Conservation (phyloP, 768 basidiomycete genomes). For the Mycena rebaudengoi region DNA sequence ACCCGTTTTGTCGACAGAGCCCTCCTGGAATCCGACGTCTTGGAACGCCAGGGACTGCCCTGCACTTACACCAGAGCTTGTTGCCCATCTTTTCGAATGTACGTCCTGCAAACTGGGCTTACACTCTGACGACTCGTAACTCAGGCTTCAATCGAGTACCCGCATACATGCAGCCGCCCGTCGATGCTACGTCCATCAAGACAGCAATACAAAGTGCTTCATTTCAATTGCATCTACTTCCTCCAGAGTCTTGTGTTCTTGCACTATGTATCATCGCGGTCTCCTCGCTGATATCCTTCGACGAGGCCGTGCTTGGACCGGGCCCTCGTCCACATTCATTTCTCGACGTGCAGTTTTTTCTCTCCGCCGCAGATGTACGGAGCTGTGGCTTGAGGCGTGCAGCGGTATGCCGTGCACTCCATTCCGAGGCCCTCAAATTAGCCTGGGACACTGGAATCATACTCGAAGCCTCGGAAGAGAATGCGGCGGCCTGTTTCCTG, state of each 20-base stretch:
- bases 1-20: too few species aligned
- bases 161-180: neutral
- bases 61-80: too few species aligned
- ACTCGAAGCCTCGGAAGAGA: neutral
- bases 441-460: conserved; percentile 5
- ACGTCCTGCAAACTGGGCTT: too few species aligned
- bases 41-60: too few species aligned
- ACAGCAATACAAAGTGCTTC: neutral
- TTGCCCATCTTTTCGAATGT: too few species aligned
- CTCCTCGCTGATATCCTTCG: conserved; percentile 7
- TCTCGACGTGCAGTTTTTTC: neutral
- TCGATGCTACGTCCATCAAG: neutral
- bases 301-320: conserved; percentile 3
- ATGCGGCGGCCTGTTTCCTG: conserved; percentile 3
- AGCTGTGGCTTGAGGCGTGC: neutral
- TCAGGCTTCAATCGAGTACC: neutral
- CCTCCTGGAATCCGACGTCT: too few species aligned
- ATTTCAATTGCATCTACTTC: conserved; percentile 1
- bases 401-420: neutral
- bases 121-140: neutral
- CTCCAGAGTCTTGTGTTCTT: conserved; percentile 11
- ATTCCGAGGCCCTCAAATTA: neutral
- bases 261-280: conserved; percentile 20
- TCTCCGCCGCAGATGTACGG: neutral
- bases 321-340: conserved; percentile 3